Base-by-base conservation (phyloP, 2,329 filamentous ascomycete genomes). In the Talaromyces islandicus region DNA sequence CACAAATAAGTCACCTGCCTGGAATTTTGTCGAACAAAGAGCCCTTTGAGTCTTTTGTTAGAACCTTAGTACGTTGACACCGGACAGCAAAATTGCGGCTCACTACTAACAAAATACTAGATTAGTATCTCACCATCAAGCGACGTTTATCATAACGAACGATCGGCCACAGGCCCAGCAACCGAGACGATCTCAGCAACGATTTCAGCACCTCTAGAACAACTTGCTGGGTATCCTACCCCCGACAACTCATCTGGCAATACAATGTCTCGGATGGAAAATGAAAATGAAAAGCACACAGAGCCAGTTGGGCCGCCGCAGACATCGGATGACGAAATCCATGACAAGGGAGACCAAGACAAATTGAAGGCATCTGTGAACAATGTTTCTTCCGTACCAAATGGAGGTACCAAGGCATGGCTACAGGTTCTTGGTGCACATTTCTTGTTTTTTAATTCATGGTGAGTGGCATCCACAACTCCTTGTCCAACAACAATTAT, bases 351-450 rank as follows among this genome's bases (percentile, higher is more conserved):
- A 32, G 58, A 52, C 10, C 12, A 50, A n/a, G 7, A 17, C 14
- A 35, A 19, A 7, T 48, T 29, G 38, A 59, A 38, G 21, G 48
- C 41, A 52, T 60, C 57, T 12, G 41, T 27, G 7, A 54, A 60
- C 19, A 56, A 54, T n/a, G 53, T 54, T 25, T 60, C 58, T 30
- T 52, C 43, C 19, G 43, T 56, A 52, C 58, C 53, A 6, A 67
- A 74, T 62, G 71, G 72, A 11, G 72, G 72, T 7, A 57, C 69
- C 30, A n/a, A 46, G n/a, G 58, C 58, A 29, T 59, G 58, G 58
- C 6, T 59, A 3, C 58, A 59, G 21, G 58, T 59, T 7, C 52
- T 56, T 3, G 53, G 52, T 3, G 58, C 52, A 19, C 54, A 55
- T 6, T 56, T 30, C 19, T 21, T 59, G 11, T 50, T 50, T 11